phyloP scores from a whole-genome alignment of 23 red algal species.

The Chondrus crispus region DNA sequence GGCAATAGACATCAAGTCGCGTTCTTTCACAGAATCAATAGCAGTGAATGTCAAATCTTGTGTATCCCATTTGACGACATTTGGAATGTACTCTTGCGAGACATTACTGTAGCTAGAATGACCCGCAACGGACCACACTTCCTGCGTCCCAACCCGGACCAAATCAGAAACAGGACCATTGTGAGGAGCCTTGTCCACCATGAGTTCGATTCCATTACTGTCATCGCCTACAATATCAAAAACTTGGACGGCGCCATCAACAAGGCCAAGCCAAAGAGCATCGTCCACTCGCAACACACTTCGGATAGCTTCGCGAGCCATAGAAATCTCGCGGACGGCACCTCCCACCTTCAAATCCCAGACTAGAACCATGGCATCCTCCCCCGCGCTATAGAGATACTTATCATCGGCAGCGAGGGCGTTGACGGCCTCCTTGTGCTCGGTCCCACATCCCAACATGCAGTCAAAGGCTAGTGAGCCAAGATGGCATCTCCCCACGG shows the following conservation, averaged over 20 bases:
- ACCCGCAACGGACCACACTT: constrained; percentile 40
- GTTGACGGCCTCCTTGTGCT: constrained; percentile 43
- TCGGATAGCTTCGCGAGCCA: constrained; percentile 30
- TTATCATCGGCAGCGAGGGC: constrained; percentile 49
- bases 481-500: constrained; percentile 36
- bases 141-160: constrained; percentile 31
- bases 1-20: constrained; percentile 16
- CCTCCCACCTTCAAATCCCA: constrained; percentile 53
- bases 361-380: constrained; percentile 40
- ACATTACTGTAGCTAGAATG: constrained; percentile 9
- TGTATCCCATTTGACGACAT: constrained; percentile 17
- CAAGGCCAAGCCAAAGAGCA: constrained; percentile 32
- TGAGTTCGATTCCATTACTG: constrained; percentile 25
- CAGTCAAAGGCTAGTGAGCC: constrained; percentile 42
- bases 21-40: not conserved
- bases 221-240: constrained; percentile 63
- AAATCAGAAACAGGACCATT: constrained; percentile 4
- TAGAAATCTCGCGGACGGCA: constrained; percentile 38
- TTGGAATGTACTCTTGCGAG: not conserved
- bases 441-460: constrained; percentile 48
- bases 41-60: constrained; percentile 11
- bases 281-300: constrained; percentile 21
- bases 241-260: constrained; percentile 28
- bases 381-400: constrained; percentile 40
- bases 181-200: constrained; percentile 1